Percentiles rank a stretch among this genome's conserved stretches.
phyloP scores from a whole-genome alignment of 169 alveolate species.

The Fabrea salina region DNA sequence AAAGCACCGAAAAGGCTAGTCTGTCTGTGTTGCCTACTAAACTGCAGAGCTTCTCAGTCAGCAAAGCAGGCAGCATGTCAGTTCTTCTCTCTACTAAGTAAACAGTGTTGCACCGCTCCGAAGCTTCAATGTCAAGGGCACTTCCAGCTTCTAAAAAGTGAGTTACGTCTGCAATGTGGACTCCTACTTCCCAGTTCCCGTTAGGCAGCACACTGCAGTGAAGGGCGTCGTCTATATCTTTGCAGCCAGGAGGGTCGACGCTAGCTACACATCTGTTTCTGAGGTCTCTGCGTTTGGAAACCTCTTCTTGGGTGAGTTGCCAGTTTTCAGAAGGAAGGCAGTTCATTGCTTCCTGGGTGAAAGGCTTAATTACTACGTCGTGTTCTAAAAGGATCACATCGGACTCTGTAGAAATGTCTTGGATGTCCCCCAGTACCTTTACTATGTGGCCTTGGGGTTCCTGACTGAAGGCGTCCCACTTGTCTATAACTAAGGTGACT shows the following conservation, averaged over 20 bases:
- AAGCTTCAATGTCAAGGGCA: constrained; percentile 97
- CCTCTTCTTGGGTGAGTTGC: constrained; percentile 84
- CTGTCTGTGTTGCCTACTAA: constrained; percentile 90
- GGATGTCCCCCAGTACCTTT: constrained; percentile 88
- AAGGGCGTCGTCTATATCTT: constrained; percentile 98
- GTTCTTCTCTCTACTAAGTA: constrained; percentile 98
- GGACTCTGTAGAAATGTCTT: constrained; percentile 86
- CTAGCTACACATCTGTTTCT: constrained; percentile 87
- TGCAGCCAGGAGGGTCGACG: constrained; percentile 99
- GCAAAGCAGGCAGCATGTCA: constrained; percentile 98
- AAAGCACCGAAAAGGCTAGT: constrained; percentile 91
- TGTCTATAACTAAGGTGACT: constrained; percentile 85
- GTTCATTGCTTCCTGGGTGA: constrained; percentile 32
- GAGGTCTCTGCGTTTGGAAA: constrained; percentile 61
- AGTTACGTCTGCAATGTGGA: constrained; percentile 99
- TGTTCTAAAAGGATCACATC: constrained; percentile 80
- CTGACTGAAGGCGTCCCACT: constrained; percentile 82
- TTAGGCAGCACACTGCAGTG: constrained; percentile 76
- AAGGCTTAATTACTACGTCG: constrained; percentile 67
- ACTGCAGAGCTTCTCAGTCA: constrained; percentile 95
- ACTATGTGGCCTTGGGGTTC: constrained; percentile 93
- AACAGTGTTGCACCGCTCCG: constrained; percentile 94
- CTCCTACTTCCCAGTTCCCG: constrained; percentile 91
- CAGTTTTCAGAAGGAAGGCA: constrained; percentile 89
- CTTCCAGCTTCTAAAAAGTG: constrained; percentile 95